These are phyloP conservation scores for Phaffomyces antillensis DNA, from an alignment of 805 yeast species.

Conservation along the genomic window DNA sequence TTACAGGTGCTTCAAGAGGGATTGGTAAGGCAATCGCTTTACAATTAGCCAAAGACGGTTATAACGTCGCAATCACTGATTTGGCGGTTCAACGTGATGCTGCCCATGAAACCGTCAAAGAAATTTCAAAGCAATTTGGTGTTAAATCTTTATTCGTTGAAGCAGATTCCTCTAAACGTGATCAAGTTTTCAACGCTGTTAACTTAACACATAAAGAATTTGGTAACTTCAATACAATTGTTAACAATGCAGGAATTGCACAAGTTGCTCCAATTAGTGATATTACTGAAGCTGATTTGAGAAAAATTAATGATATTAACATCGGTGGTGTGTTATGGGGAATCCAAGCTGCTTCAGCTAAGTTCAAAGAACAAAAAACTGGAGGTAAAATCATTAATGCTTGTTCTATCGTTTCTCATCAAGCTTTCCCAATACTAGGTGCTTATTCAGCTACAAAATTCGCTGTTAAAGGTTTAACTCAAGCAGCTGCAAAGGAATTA, in stretches of 20 bases:
- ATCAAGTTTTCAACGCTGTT: constrained; percentile 23
- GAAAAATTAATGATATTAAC: constrained; percentile 22
- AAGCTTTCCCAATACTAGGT: constrained; percentile 26
- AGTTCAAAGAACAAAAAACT: constrained; percentile 22
- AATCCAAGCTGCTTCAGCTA: constrained; percentile 27
- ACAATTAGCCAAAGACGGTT: constrained; percentile 72
- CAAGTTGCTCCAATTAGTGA: constrained; percentile 22
- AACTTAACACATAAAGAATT: constrained; percentile 22
- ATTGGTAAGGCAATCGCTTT: constrained; percentile 77
- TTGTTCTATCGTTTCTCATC: constrained; percentile 29
- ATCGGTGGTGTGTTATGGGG: constrained; percentile 28
- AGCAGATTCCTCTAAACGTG: constrained; percentile 22
- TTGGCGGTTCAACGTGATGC: constrained; percentile 17
- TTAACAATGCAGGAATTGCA: constrained; percentile 32
- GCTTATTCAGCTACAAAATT: constrained; percentile 31
- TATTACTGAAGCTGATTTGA: constrained; percentile 23
- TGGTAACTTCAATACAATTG: constrained; percentile 29
- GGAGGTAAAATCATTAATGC: constrained; percentile 34
- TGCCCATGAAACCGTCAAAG: constrained; percentile 20
- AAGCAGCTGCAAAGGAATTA: constrained; percentile 32
- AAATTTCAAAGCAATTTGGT: constrained; percentile 15
- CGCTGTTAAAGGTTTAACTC: constrained; percentile 32
- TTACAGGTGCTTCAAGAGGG: constrained; percentile 90
- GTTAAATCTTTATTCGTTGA: constrained; percentile 20
- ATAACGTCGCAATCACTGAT: constrained; percentile 30